These are phyloP conservation scores for Leishmania turanica DNA, from an alignment of 208 protist species.

Conservation along the genomic window DNA sequence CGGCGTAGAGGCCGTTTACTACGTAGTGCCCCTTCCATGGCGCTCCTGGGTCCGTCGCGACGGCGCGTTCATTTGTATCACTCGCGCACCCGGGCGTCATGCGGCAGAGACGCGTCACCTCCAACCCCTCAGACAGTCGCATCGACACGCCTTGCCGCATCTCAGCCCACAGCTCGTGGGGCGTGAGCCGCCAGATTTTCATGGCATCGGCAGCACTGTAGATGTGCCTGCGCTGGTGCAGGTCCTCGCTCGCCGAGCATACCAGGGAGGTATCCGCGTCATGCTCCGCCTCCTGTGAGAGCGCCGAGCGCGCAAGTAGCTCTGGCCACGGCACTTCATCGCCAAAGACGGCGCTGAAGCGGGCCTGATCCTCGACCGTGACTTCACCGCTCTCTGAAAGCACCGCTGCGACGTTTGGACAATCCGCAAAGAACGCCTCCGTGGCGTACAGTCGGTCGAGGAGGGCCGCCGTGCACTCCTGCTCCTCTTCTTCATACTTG, in stretches of 20 bases:
- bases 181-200: slow-evolving; percentile 16
- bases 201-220: slow-evolving; percentile 36
- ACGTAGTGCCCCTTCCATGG: slow-evolving; percentile 31
- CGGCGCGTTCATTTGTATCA: not conserved
- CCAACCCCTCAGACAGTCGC: slow-evolving; percentile 19
- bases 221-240: slow-evolving; percentile 2
- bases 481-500: slow-evolving; percentile 20
- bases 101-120: slow-evolving; percentile 17
- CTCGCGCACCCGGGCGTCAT: not conserved
- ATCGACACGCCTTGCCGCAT: slow-evolving; percentile 24
- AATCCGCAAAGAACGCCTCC: slow-evolving; percentile 12
- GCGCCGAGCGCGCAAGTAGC: slow-evolving; percentile 13
- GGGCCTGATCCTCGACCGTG: slow-evolving; percentile 16
- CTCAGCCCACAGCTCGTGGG: slow-evolving; percentile 21
- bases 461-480: slow-evolving; percentile 29
- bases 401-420: slow-evolving; percentile 15
- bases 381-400: slow-evolving; percentile 11
- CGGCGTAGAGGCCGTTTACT: slow-evolving; percentile 28
- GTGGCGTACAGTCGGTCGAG: slow-evolving; percentile 30
- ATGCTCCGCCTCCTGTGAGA: not conserved
- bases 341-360: slow-evolving; percentile 31
- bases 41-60: not conserved
- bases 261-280: not conserved
- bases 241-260: not conserved
- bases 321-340: slow-evolving; percentile 19